A percentile compares a stretch with the other conserved stretches of the same genome.
Evolutionary conservation across 176 grass and related monocot genomes (phyloP).

Genomic region (Lolium perenne): DNA sequence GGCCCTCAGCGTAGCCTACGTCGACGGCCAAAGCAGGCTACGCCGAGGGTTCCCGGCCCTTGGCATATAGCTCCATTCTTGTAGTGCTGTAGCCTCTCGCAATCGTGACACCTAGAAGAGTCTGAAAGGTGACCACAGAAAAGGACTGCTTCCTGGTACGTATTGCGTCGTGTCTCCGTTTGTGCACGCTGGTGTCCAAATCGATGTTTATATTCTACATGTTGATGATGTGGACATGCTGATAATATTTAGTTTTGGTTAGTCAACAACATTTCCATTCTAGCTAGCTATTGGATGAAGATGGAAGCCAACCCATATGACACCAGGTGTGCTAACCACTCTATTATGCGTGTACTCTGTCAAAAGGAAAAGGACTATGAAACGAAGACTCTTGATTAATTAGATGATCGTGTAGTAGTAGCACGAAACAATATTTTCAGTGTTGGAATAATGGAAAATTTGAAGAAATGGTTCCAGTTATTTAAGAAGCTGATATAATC

Average conservation of each 20-base stretch:
- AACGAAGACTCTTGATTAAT: neutral
- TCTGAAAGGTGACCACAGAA: neutral
- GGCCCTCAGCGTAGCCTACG: no score
- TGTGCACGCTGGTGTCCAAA: constrained; percentile 2
- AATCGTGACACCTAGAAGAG: constrained; percentile 37
- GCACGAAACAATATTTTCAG: neutral
- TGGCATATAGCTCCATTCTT: no score
- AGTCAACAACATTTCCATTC: neutral
- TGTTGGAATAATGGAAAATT: neutral
- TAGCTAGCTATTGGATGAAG: neutral
- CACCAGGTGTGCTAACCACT: neutral
- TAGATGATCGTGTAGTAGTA: neutral
- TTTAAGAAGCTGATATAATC: neutral
- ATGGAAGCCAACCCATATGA: constrained; percentile 20
- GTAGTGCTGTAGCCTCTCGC: neutral
- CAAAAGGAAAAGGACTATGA: neutral
- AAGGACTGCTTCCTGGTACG: neutral
- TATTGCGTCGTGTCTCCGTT: neutral
- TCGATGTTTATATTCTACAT: neutral
- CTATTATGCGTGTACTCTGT: no score
- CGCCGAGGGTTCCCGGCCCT: no score
- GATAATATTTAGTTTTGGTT: constrained; percentile 22
- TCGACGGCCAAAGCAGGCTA: no score
- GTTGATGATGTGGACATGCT: constrained; percentile 2
- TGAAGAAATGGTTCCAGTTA: neutral